Percentiles rank a stretch among this genome's conserved stretches.
Conservation (phyloP, 208 protist genomes). For the Crithidia thermophila region DNA sequence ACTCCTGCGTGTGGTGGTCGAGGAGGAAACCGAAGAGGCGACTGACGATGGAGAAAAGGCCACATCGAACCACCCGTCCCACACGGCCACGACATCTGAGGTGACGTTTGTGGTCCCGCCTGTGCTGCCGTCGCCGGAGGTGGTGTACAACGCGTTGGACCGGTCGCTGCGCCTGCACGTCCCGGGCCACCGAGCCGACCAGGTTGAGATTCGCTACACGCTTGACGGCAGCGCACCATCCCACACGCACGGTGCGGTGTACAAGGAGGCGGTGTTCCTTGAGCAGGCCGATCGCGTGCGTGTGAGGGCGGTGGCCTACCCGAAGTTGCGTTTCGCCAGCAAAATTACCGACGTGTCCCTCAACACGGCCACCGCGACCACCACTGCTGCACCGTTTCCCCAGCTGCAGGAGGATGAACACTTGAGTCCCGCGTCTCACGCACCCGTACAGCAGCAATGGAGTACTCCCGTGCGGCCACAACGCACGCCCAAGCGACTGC, state of each 20-base stretch:
- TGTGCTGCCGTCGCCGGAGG: conserved; percentile 35
- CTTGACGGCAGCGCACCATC: conserved; percentile 46
- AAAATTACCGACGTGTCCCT: conserved; percentile 23
- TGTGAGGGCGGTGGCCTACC: conserved; percentile 39
- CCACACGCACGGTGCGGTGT: conserved; percentile 14
- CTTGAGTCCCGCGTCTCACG: background rate
- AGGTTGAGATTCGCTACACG: conserved; percentile 52
- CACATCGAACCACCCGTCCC: background rate
- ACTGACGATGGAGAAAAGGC: background rate
- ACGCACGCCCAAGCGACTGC: background rate
- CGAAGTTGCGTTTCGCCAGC: conserved; percentile 42
- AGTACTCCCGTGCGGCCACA: background rate
- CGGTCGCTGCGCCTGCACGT: conserved; percentile 27
- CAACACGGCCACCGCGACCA: background rate
- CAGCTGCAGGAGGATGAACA: conserved; percentile 24
- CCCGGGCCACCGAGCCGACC: conserved; percentile 9
- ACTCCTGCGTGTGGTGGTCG: conserved; percentile 22
- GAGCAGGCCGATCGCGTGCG: background rate
- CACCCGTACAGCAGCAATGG: too few species aligned
- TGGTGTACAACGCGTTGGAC: conserved; percentile 23
- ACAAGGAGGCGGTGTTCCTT: conserved; percentile 13
- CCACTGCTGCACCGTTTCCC: background rate
- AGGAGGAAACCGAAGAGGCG: conserved; percentile 21
- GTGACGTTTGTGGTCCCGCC: conserved; percentile 26
- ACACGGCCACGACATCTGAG: background rate